These are phyloP conservation scores for Mariannaea elegans DNA, from an alignment of 2,329 filamentous ascomycete genomes.

Conservation along the genomic window DNA sequence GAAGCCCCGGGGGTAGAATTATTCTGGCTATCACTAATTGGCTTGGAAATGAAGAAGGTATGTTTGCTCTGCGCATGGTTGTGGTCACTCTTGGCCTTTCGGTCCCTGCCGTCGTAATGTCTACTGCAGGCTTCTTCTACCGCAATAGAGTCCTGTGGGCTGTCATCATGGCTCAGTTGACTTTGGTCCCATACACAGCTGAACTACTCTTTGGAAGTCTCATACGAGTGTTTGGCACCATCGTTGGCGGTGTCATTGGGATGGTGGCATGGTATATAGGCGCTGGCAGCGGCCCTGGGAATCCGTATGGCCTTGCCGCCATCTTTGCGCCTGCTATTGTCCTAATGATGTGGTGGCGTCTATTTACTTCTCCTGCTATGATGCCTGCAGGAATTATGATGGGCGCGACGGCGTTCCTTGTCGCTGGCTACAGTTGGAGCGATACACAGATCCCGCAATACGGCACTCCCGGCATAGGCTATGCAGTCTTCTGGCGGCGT, in stretches of 20 bases:
- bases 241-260: slow-evolving; percentile 15
- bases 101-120: slow-evolving; percentile 10
- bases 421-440: slow-evolving; percentile 32
- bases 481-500: slow-evolving; percentile 21
- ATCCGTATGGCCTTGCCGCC: slow-evolving; percentile 26
- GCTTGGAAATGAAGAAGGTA: slow-evolving; percentile 11
- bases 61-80: slow-evolving; percentile 11
- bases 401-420: slow-evolving; percentile 31
- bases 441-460: slow-evolving; percentile 30
- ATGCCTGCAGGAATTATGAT: slow-evolving; percentile 32
- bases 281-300: slow-evolving; percentile 19
- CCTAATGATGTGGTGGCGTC: slow-evolving; percentile 33
- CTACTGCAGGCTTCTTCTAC: slow-evolving; percentile 30
- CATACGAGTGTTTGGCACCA: slow-evolving; percentile 12
- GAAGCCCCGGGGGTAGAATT: neutral
- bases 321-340: slow-evolving; percentile 29
- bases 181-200: slow-evolving; percentile 31
- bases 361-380: slow-evolving; percentile 30
- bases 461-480: slow-evolving; percentile 23
- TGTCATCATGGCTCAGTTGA: slow-evolving; percentile 33
- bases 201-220: slow-evolving; percentile 28
- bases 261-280: slow-evolving; percentile 18
- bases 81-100: slow-evolving; percentile 10
- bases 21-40: slow-evolving; percentile 1
- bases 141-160: slow-evolving; percentile 33